These are phyloP conservation scores for Polygonum aviculare DNA, from an alignment of 148 eudicot genomes.

Conservation along the genomic window DNA sequence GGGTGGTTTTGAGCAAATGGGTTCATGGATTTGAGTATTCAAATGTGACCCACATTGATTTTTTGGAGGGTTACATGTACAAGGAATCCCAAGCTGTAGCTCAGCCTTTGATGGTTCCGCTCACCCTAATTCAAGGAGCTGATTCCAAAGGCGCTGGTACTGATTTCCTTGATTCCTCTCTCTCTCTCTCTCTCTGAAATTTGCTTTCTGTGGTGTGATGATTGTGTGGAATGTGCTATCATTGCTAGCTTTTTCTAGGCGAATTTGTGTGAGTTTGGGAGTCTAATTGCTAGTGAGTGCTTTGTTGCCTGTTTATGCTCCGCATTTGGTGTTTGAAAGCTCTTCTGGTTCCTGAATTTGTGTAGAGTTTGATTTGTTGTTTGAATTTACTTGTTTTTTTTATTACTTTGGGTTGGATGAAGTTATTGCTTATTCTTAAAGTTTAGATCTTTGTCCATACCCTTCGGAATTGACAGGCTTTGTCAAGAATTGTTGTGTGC, in stretches of 20 bases:
- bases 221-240: neutral
- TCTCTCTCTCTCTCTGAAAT: constrained; percentile 7
- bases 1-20: constrained; percentile 21
- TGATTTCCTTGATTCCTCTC: neutral
- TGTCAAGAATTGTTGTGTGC: constrained; percentile 1
- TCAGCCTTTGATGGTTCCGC: constrained; percentile 52
- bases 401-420: neutral
- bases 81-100: constrained; percentile 22
- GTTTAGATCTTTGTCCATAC: constrained; percentile 15
- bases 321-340: neutral
- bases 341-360: neutral
- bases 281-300: neutral
- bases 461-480: neutral
- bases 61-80: constrained; percentile 45
- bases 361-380: neutral
- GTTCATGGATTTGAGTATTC: constrained; percentile 32
- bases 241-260: neutral
- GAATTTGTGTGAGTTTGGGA: neutral
- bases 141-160: constrained; percentile 90
- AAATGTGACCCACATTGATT: constrained; percentile 36
- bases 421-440: constrained; percentile 5
- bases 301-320: constrained; percentile 9
- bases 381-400: neutral
- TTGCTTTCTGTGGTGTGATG: constrained; percentile 1
- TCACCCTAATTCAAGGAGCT: constrained; percentile 72